A percentile compares a stretch with the other conserved stretches of the same genome.
phyloP scores from a whole-genome alignment of 2,329 filamentous ascomycete genomes.

The Fusarium sp. region DNA sequence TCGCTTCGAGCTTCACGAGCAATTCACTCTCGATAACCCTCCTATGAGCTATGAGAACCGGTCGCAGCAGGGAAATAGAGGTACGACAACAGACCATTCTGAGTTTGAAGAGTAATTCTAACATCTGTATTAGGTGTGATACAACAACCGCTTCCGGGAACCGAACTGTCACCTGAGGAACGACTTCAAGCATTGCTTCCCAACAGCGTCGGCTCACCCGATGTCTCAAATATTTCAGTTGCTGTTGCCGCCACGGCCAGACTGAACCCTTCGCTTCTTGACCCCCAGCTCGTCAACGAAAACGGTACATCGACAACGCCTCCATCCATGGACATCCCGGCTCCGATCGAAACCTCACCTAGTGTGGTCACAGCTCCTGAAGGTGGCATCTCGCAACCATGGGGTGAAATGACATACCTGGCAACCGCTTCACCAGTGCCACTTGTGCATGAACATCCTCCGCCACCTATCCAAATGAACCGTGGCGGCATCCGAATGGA shows the following conservation, averaged over 20 bases:
- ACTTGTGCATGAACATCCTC: conserved; percentile 51
- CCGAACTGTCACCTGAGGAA: conserved; percentile 64
- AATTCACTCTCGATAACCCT: conserved; percentile 71
- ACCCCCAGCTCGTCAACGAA: conserved; percentile 63
- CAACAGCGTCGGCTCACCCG: conserved; percentile 56
- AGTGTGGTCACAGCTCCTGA: conserved; percentile 46
- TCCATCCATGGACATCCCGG: conserved; percentile 45
- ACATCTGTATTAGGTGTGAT: conserved; percentile 37
- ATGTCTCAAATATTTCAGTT: conserved; percentile 68
- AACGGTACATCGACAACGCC: conserved; percentile 52
- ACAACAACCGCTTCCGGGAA: conserved; percentile 48
- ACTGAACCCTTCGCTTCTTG: conserved; percentile 68
- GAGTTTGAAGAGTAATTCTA: conserved; percentile 7
- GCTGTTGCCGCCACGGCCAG: conserved; percentile 71
- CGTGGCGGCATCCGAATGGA: conserved; percentile 70
- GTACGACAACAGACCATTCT: conserved; percentile 34
- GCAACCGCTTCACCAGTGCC: conserved; percentile 55
- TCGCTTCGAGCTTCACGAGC: conserved; percentile 70
- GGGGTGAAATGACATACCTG: conserved; percentile 69
- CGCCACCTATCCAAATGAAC: conserved; percentile 53
- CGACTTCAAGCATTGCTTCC: conserved; percentile 65
- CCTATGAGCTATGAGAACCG: conserved; percentile 64
- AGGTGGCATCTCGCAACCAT: conserved; percentile 59
- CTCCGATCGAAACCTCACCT: conserved; percentile 44
- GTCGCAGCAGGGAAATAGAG: conserved; percentile 46